These are phyloP conservation scores for Dactylellina leptospora DNA, from an alignment of 2,329 filamentous ascomycete genomes.

Conservation along the genomic window DNA sequence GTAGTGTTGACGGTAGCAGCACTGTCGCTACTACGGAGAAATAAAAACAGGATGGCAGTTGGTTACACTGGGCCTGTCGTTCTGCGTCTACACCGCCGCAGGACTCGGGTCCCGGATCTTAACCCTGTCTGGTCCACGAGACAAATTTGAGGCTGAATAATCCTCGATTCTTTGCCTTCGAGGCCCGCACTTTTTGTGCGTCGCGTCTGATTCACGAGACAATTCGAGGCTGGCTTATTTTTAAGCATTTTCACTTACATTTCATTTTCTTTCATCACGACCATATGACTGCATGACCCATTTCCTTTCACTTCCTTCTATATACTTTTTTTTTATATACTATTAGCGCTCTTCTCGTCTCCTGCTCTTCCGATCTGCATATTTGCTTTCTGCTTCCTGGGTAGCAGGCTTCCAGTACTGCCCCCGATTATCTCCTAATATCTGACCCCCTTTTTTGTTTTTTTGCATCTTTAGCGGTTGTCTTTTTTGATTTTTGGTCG, in stretches of 20 bases:
- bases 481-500: slow-evolving; percentile 9
- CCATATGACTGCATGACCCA: not conserved
- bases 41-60: slow-evolving; percentile 33
- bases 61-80: slow-evolving; percentile 11
- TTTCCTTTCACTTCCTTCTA: not conserved
- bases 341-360: slow-evolving; percentile 8
- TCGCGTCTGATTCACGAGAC: slow-evolving; percentile 11
- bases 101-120: not conserved
- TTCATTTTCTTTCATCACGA: not conserved
- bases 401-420: not conserved
- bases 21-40: slow-evolving; percentile 16
- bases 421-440: not conserved
- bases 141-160: no score
- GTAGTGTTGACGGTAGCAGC: slow-evolving; percentile 21
- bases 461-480: slow-evolving; percentile 1
- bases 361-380: not conserved
- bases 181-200: no score
- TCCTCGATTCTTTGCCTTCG: no score
- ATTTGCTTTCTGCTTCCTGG: not conserved
- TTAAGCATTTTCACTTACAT: not conserved
- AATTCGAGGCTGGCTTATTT: not conserved
- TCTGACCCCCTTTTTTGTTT: not conserved
- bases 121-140: slow-evolving; percentile 15
- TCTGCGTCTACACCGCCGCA: not conserved
- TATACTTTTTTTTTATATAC: not conserved